These are phyloP conservation scores for Auxenochlorella pyrenoidosa DNA, from an alignment of 139 green algal genomes.

Conservation along the genomic window DNA sequence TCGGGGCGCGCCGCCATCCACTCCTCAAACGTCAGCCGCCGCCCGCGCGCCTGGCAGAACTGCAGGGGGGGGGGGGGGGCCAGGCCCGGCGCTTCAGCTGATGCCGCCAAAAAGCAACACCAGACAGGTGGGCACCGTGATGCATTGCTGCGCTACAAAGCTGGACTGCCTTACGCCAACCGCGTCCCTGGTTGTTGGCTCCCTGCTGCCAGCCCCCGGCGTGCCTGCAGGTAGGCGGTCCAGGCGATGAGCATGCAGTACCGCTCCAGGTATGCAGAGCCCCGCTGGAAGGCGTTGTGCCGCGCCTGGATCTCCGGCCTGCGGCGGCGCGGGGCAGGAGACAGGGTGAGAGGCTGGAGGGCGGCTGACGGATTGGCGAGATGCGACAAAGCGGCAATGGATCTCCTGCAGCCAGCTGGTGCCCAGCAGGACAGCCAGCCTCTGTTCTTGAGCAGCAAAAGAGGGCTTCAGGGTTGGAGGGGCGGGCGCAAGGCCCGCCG, in stretches of 20 bases:
- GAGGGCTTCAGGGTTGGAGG: no score
- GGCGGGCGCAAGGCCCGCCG: no score
- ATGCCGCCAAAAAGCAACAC: not conserved
- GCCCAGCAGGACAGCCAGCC: no score
- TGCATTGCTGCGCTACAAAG: no score
- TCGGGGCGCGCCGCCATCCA: constrained; percentile 78
- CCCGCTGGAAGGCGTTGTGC: constrained; percentile 85
- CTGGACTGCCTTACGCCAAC: no score
- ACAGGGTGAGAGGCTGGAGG: no score
- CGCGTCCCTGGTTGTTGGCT: not conserved
- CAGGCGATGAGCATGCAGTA: constrained; percentile 94
- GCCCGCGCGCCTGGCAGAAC: constrained; percentile 38
- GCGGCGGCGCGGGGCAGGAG: not conserved
- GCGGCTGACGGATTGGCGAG: not conserved
- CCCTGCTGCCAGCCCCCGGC: not conserved
- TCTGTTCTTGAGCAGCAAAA: no score
- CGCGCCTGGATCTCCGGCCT: constrained; percentile 71
- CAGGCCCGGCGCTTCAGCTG: not conserved
- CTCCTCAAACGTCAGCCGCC: constrained; percentile 53
- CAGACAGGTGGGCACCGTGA: not conserved
- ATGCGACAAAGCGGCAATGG: no score
- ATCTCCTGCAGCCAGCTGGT: no score
- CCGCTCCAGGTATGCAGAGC: constrained; percentile 89
- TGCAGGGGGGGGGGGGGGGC: constrained; percentile 1
- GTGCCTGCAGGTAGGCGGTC: constrained; percentile 76